Evolutionary conservation across 2,329 filamentous ascomycete species (phyloP).

Genomic region (Exophiala calicioides): DNA sequence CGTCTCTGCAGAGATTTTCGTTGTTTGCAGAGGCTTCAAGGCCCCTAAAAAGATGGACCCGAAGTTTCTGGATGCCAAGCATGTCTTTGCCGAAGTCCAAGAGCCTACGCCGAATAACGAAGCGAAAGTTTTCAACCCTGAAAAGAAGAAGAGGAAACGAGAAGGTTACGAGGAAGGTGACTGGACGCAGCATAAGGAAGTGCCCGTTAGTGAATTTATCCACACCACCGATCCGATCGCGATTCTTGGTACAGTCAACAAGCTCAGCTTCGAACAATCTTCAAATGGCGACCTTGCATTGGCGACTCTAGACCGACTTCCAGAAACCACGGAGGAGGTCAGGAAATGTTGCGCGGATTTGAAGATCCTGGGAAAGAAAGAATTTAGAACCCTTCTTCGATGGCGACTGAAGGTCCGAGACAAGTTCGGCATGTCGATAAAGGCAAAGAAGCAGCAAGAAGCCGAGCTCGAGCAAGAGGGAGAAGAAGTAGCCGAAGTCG

Average conservation of each 20-base stretch:
- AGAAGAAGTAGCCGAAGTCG: conserved; percentile 79
- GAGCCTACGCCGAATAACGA: conserved; percentile 90
- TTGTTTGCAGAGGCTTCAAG: conserved; percentile 93
- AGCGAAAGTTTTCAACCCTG: conserved; percentile 96
- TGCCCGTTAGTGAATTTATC: conserved; percentile 87
- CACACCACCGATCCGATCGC: conserved; percentile 91
- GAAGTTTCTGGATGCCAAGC: conserved; percentile 82
- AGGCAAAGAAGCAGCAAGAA: conserved; percentile 44
- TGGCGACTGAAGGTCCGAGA: conserved; percentile 91
- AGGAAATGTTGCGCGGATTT: conserved; percentile 76
- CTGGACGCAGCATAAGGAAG: conserved; percentile 87
- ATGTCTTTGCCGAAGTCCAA: conserved; percentile 89
- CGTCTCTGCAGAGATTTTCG: conserved; percentile 97
- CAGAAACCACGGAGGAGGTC: conserved; percentile 84
- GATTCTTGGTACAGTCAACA: conserved; percentile 83
- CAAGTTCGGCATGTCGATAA: conserved; percentile 71
- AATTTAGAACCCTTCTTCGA: conserved; percentile 84
- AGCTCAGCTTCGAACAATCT: conserved; percentile 78
- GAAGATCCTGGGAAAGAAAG: conserved; percentile 87
- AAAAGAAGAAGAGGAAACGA: conserved; percentile 95
- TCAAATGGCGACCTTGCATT: conserved; percentile 81
- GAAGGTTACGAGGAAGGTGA: conserved; percentile 98
- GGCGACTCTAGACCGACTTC: conserved; percentile 79
- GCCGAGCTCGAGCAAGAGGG: conserved; percentile 49
- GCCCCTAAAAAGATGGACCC: conserved; percentile 92